A percentile compares a stretch with the other conserved stretches of the same genome.
These are phyloP conservation scores for Beta lomatogona DNA, from an alignment of 179 eudicot species.

Conservation along the genomic window DNA sequence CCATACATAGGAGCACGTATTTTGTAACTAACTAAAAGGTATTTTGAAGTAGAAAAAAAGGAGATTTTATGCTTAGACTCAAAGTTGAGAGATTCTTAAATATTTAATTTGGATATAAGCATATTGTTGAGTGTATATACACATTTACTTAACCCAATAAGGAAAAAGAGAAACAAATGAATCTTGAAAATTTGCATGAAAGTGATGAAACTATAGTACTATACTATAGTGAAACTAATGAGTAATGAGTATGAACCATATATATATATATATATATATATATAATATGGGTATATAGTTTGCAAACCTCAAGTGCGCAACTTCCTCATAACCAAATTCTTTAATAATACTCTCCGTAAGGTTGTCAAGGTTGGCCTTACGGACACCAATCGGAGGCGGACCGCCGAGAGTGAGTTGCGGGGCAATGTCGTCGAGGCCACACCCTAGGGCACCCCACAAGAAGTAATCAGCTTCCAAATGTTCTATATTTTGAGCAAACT, in stretches of 20 bases:
- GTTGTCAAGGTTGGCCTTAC: constrained; percentile 63
- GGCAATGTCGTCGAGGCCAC: constrained; percentile 61
- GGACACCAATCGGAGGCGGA: constrained; percentile 71
- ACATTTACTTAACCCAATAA: too few species aligned
- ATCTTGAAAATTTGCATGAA: too few species aligned
- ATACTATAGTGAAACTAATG: too few species aligned
- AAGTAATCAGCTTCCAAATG: constrained; percentile 67
- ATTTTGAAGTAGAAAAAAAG: too few species aligned
- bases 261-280: background rate
- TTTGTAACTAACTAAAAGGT: too few species aligned
- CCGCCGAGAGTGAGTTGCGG: constrained; percentile 63
- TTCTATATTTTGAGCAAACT: constrained; percentile 73
- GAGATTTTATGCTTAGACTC: too few species aligned
- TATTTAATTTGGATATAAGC: too few species aligned
- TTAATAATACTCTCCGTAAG: constrained; percentile 36
- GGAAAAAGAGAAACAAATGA: too few species aligned
- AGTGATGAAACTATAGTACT: too few species aligned
- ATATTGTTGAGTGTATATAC: too few species aligned
- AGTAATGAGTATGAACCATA: background rate
- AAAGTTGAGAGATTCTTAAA: too few species aligned
- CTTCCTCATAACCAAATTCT: constrained; percentile 69
- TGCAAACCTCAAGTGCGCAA: constrained; percentile 74
- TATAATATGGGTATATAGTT: background rate
- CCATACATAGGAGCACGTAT: too few species aligned
- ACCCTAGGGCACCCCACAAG: constrained; percentile 59